Percentiles rank a stretch among this genome's conserved stretches.
phyloP scores from a whole-genome alignment of 495 filamentous ascomycete species.

The Pyrenula aspistea region DNA sequence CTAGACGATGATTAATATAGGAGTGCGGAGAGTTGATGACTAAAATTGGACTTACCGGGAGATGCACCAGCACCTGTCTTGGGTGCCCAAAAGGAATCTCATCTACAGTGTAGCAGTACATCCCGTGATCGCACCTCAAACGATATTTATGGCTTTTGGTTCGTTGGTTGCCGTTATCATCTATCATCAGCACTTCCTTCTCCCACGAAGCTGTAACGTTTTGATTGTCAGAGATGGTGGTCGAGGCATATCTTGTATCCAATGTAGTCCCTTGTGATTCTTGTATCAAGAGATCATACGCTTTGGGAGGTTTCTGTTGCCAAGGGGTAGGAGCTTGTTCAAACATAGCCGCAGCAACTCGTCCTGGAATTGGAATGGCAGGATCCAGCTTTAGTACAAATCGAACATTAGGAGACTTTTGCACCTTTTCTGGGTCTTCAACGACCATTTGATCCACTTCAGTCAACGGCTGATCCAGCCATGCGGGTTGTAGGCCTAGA shows the following conservation, averaged over 20 bases:
- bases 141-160: neutral
- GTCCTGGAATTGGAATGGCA: neutral
- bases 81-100: neutral
- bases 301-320: neutral
- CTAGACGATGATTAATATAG: neutral
- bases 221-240: no score
- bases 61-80: neutral
- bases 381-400: neutral
- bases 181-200: neutral
- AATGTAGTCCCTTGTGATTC: no score
- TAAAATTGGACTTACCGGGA: neutral
- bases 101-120: neutral
- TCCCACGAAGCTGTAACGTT: neutral
- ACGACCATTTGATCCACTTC: neutral
- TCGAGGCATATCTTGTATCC: no score
- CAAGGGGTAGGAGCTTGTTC: neutral
- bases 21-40: neutral
- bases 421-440: neutral
- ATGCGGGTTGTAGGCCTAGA: neutral
- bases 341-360: neutral
- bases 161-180: neutral
- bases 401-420: neutral
- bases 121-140: neutral
- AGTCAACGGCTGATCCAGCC: neutral
- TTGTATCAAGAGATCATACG: neutral